These are phyloP conservation scores for Chrysanthemum seticuspe DNA, from an alignment of 129 eudicot species.

Conservation along the genomic window DNA sequence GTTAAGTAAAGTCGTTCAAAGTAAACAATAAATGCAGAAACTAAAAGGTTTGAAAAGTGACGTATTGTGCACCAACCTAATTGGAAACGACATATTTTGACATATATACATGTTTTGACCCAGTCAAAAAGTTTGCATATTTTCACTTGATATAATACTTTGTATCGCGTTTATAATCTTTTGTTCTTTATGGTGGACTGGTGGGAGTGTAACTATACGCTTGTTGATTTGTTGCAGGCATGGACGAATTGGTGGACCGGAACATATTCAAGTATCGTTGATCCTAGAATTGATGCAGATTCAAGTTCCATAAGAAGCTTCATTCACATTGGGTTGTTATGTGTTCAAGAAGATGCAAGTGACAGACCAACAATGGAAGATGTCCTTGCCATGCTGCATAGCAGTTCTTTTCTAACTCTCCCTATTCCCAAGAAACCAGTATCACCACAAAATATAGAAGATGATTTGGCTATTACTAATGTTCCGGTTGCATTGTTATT, in stretches of 20 bases:
- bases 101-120: too few relatives aligned
- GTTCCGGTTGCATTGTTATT: too few relatives aligned
- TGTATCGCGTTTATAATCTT: neutral
- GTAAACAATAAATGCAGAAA: too few relatives aligned
- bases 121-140: too few relatives aligned
- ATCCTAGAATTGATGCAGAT: neutral
- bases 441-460: too few relatives aligned
- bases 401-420: neutral
- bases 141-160: too few relatives aligned
- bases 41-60: too few relatives aligned
- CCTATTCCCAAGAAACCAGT: neutral
- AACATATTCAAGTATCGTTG: neutral
- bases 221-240: neutral
- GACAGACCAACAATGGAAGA: constrained; percentile 12
- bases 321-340: constrained; percentile 10
- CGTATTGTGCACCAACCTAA: too few relatives aligned
- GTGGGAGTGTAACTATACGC: neutral
- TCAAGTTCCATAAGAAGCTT: constrained; percentile 1
- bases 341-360: neutral
- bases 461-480: too few relatives aligned
- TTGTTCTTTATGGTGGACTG: neutral
- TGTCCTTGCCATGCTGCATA: neutral
- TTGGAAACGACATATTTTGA: too few relatives aligned
- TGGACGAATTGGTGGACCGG: neutral
- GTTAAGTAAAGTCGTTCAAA: too few relatives aligned